Evolutionary conservation across 2,329 filamentous ascomycete species (phyloP), one percentile per base, ranked within the genome.

Genomic region (Sphaerulina populicola): DNA sequence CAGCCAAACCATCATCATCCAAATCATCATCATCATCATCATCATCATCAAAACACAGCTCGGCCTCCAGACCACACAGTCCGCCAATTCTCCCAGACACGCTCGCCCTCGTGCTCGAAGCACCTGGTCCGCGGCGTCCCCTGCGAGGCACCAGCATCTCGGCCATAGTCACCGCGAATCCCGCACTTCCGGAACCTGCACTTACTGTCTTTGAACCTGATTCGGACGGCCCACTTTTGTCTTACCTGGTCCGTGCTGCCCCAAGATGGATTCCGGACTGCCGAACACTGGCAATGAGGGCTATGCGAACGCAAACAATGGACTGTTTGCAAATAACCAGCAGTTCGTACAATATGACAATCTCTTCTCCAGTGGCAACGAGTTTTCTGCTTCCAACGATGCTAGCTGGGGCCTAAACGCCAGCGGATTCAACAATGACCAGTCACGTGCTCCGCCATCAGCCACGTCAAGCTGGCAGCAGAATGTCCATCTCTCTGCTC

Each of bases 401-500:
- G 57, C 62, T 60, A 57, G 58, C 58, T 67, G 64, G 64, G 59
- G 53, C 57, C 36, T 66, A 61, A 60, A 65, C 57, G 56, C 60
- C 59, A 60, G 59, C 53, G 54, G 57, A 49, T 59, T 47, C 57
- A 47, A 42, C 45, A 40, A 56, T 30, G 38, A 44, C 36, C 55
- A 54, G 57, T 65, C 64, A 65, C 64, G 62, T 65, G 61, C 49
- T 11, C 54, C 57, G 49, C 50, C 49, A 31, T 11, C 52, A 30
- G 44, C 53, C 6, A 52, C 49, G 38, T 53, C 53, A 53, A 58
- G 53, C 52, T 64, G 60, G 59, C 55, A 54, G 35, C 58, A 62
- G 44, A 60, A 61, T 55, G 56, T 57, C 41, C 61, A 60, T 39
- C 47, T 62, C 30, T 44, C 56, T 36, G 47, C 54, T 18, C 51